Evolutionary conservation across 169 alveolate species (phyloP).

Genomic region (Neospora caninum): DNA sequence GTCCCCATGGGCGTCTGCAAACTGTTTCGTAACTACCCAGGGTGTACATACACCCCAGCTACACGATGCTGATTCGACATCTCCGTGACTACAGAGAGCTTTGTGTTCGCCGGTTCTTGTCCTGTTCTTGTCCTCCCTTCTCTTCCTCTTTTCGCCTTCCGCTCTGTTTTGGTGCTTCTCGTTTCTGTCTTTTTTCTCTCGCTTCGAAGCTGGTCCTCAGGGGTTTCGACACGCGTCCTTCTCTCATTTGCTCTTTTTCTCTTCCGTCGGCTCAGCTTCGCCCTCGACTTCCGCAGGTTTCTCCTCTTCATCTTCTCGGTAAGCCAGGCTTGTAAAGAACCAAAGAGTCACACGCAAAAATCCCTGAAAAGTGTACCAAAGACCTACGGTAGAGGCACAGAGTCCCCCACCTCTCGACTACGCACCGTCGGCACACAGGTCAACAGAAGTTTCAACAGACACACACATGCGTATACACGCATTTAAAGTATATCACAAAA

Average conservation of each 20-base stretch:
- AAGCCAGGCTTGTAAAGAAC: neutral
- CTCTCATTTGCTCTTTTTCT: neutral
- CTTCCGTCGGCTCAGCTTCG: neutral
- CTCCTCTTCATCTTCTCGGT: constrained; percentile 10
- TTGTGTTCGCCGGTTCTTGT: too few species aligned
- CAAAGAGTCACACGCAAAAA: too few species aligned
- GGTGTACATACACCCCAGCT: neutral
- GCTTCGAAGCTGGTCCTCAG: too few species aligned
- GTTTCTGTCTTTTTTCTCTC: too few species aligned
- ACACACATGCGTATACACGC: neutral
- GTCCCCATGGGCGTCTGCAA: too few species aligned
- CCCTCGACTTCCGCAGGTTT: neutral
- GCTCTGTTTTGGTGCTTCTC: too few species aligned
- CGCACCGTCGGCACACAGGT: too few species aligned
- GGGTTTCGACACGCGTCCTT: neutral
- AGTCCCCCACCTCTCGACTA: neutral
- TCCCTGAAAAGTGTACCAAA: neutral
- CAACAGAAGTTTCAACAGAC: neutral
- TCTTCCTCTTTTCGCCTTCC: too few species aligned
- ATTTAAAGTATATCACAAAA: neutral
- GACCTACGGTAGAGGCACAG: neutral
- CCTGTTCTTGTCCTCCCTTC: too few species aligned
- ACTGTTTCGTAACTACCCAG: neutral
- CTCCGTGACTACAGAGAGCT: neutral
- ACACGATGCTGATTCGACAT: neutral